A percentile compares a stretch with the other conserved stretches of the same genome.
phyloP scores from a whole-genome alignment of 768 basidiomycete genomes.

The Cystobasidium ongulense region DNA sequence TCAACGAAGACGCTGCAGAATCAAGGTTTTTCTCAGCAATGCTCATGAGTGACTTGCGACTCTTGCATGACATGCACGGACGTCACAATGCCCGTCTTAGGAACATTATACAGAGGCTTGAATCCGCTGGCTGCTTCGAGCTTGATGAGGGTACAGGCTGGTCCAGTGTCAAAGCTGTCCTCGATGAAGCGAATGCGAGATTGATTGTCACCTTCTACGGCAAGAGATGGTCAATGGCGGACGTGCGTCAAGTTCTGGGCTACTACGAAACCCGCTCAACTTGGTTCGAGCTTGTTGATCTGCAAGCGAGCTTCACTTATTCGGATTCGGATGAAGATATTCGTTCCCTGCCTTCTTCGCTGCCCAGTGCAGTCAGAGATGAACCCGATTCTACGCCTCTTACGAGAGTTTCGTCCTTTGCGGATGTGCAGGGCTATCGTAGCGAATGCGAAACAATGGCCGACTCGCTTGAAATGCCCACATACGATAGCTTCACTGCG shows the following conservation, averaged over 20 bases:
- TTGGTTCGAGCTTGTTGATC: constrained; percentile 25
- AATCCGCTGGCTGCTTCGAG: constrained; percentile 23
- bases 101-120: background rate
- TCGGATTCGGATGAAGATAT: background rate
- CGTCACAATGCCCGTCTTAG: constrained; percentile 17
- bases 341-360: background rate
- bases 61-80: constrained; percentile 11
- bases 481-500: background rate
- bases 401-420: background rate
- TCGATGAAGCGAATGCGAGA: background rate
- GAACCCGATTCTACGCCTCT: background rate
- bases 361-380: background rate
- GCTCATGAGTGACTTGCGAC: constrained; percentile 27
- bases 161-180: background rate
- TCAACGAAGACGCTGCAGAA: constrained; percentile 6
- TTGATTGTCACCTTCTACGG: constrained; percentile 22
- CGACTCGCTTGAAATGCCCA: background rate
- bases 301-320: background rate
- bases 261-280: background rate
- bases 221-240: background rate
- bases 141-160: background rate
- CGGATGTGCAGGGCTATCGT: background rate
- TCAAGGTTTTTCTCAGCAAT: constrained; percentile 15
- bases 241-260: constrained; percentile 24
- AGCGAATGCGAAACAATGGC: background rate